Conservation (phyloP, 352 stramenopile species). For the Phytophthora foliorum region DNA sequence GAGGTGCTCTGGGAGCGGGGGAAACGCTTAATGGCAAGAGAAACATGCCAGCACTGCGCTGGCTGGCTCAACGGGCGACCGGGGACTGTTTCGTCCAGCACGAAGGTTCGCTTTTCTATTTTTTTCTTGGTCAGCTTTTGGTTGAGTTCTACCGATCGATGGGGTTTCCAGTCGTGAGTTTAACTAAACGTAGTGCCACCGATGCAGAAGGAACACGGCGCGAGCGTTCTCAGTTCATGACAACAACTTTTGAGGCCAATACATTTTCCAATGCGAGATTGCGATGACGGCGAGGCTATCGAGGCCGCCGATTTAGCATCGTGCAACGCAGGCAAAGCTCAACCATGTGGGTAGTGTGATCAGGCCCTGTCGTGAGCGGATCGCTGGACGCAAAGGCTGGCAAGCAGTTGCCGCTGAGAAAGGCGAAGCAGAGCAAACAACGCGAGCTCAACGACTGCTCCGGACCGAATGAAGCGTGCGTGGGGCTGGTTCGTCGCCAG, state of each 20-base stretch:
- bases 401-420: slow-evolving; percentile 9
- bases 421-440: slow-evolving; percentile 7
- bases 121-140: slow-evolving; percentile 18
- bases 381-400: slow-evolving; percentile 31
- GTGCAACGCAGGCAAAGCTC: slow-evolving; percentile 12
- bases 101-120: slow-evolving; percentile 36
- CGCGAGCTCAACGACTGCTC: not conserved
- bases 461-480: slow-evolving; percentile 6
- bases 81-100: slow-evolving; percentile 45
- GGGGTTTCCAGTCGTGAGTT: slow-evolving; percentile 11
- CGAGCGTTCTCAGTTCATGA: slow-evolving; percentile 19
- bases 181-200: slow-evolving; percentile 13
- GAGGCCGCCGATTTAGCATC: not conserved
- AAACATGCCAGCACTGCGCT: slow-evolving; percentile 33
- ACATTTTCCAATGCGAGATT: too few relatives aligned
- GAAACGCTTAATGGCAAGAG: slow-evolving; percentile 45
- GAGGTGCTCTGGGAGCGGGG: slow-evolving; percentile 25
- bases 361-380: not conserved
- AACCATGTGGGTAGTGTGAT: not conserved
- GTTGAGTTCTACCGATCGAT: not conserved
- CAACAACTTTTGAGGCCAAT: not conserved
- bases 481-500: not conserved
- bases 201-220: slow-evolving; percentile 13
- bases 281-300: not conserved
- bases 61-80: slow-evolving; percentile 31